These are phyloP conservation scores for Colletotrichum sp. DNA, from an alignment of 2,329 filamentous ascomycete genomes.

Conservation along the genomic window DNA sequence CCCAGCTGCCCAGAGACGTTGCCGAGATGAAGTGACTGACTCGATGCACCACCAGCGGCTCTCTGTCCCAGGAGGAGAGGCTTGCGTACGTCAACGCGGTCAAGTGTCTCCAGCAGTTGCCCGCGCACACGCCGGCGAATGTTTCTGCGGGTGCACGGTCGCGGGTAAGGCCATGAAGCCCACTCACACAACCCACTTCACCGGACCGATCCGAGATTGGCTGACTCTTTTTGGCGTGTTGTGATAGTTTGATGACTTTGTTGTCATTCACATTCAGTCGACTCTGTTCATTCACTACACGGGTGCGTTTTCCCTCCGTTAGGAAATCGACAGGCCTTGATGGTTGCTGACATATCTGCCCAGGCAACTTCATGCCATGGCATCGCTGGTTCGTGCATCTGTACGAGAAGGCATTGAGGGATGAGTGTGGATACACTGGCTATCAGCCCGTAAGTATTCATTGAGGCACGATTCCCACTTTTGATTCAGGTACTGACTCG, in stretches of 20 bases:
- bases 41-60: conserved; percentile 22
- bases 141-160: conserved; percentile 46
- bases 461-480: background rate
- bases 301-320: background rate
- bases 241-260: conserved; percentile 18
- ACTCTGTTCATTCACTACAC: conserved; percentile 1
- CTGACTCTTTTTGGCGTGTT: background rate
- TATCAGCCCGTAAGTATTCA: conserved; percentile 13
- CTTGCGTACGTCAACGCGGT: conserved; percentile 49
- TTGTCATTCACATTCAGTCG: conserved; percentile 17
- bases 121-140: conserved; percentile 35
- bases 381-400: conserved; percentile 16
- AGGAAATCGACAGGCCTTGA: background rate
- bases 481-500: background rate
- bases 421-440: conserved; percentile 24
- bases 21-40: background rate
- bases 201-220: conserved; percentile 33
- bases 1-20: background rate
- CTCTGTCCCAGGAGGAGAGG: conserved; percentile 35
- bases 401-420: conserved; percentile 20
- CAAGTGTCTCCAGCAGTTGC: conserved; percentile 45
- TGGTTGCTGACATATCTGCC: background rate
- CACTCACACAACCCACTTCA: conserved; percentile 43
- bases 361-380: conserved; percentile 20
- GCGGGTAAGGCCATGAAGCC: conserved; percentile 44